These are phyloP conservation scores for Hexamita inflata DNA, from an alignment of 208 protist genomes.

Conservation along the genomic window DNA sequence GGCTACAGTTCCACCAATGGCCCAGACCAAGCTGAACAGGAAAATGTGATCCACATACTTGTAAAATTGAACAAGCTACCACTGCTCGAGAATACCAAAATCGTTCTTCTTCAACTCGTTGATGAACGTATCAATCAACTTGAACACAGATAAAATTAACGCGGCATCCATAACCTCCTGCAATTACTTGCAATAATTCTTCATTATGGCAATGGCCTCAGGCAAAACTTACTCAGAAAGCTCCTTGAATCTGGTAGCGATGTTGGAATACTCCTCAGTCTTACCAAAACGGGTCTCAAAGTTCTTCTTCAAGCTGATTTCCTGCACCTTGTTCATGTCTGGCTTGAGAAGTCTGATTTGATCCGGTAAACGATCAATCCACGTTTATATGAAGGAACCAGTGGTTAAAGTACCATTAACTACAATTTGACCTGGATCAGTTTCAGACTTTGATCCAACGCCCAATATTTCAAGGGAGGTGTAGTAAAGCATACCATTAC, in stretches of 20 bases:
- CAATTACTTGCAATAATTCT: not conserved
- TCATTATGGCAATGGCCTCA: not conserved
- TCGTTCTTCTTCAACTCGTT: constrained; percentile 12
- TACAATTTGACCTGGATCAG: not conserved
- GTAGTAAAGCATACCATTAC: constrained; percentile 60
- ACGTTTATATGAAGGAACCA: not conserved
- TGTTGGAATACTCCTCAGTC: not conserved
- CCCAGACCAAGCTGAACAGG: constrained; percentile 85
- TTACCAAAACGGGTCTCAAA: not conserved
- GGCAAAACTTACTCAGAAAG: constrained; percentile 1
- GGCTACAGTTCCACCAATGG: constrained; percentile 70
- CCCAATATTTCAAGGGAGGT: not conserved
- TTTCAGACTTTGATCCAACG: not conserved
- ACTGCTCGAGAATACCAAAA: not conserved
- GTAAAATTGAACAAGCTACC: not conserved
- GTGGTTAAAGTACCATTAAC: not conserved
- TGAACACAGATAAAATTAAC: not conserved
- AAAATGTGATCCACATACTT: constrained; percentile 63
- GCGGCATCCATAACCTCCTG: not conserved
- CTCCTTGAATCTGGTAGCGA: not conserved
- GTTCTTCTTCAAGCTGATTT: not conserved
- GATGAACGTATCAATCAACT: constrained; percentile 10
- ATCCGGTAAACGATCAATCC: constrained; percentile 27
- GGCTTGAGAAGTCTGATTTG: not conserved
- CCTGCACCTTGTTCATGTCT: too few species aligned